phyloP scores from a whole-genome alignment of 331 rosid species.

The Spiraea crenata region DNA sequence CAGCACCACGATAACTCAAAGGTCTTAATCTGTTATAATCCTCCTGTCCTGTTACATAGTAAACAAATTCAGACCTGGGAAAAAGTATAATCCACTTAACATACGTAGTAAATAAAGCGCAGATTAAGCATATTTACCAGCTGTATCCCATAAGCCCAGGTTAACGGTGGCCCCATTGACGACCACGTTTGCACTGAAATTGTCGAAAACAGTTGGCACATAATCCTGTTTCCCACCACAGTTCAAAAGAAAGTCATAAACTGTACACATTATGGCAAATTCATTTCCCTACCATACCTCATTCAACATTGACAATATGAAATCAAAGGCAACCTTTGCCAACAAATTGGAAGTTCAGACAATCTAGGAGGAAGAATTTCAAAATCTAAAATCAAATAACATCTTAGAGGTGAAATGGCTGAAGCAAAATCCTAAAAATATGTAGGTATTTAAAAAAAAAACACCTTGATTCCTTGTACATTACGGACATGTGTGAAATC shows the following conservation, averaged over 20 bases:
- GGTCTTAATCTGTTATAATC: constrained; percentile 98
- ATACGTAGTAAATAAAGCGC: neutral
- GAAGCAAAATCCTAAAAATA: neutral
- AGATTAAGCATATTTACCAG: constrained; percentile 56
- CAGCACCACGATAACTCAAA: constrained; percentile 99
- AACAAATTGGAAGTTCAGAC: neutral
- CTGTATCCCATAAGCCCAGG: constrained; percentile 99
- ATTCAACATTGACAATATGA: neutral
- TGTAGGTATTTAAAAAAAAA: neutral
- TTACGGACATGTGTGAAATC: neutral
- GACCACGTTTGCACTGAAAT: constrained; percentile 98
- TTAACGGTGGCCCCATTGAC: constrained; percentile 95
- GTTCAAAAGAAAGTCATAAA: constrained; percentile 14
- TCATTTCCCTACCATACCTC: neutral
- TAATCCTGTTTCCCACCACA: constrained; percentile 77
- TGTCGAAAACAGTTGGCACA: constrained; percentile 98
- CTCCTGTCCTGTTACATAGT: constrained; percentile 88
- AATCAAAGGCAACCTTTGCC: neutral
- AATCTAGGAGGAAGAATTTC: neutral
- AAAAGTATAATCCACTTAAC: constrained; percentile 2
- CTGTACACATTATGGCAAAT: constrained; percentile 14
- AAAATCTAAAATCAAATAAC: neutral
- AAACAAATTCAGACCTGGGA: constrained; percentile 38
- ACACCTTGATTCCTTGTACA: neutral
- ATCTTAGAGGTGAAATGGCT: neutral